A percentile compares a stretch with the other conserved stretches of the same genome.
Evolutionary conservation across 805 yeast genomes (phyloP).

Genomic region (Tetrapisispora iriomotensis): DNA sequence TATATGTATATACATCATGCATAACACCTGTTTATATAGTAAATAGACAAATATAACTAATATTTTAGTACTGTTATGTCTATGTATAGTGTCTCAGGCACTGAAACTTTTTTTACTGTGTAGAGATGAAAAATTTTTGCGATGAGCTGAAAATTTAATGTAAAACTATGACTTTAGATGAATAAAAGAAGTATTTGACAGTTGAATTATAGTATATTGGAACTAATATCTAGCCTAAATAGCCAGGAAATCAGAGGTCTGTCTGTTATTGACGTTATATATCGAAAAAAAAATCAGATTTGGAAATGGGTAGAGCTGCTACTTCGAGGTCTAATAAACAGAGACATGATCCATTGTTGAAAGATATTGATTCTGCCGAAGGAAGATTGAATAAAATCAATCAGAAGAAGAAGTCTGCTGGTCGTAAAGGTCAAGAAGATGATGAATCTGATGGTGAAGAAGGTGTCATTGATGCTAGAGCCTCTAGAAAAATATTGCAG

Average conservation of each 20-base stretch:
- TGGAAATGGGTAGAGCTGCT: conserved; percentile 56
- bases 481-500: conserved; percentile 77
- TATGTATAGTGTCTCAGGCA: background rate
- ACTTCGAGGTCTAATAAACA: conserved; percentile 41
- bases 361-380: conserved; percentile 63
- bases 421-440: conserved; percentile 31
- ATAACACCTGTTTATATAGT: too few relatives aligned
- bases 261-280: background rate
- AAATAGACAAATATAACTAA: too few relatives aligned
- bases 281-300: too few relatives aligned
- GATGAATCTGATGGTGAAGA: conserved; percentile 36
- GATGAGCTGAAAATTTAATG: conserved; percentile 3
- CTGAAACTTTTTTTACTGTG: background rate
- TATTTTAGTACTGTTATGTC: background rate
- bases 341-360: conserved; percentile 74
- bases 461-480: conserved; percentile 64
- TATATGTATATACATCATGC: background rate
- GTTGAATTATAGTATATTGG: background rate
- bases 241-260: background rate
- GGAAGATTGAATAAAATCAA: conserved; percentile 52
- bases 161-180: background rate
- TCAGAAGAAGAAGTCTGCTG: conserved; percentile 25
- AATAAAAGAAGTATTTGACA: background rate
- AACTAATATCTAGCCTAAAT: background rate
- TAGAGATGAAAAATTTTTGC: conserved; percentile 4